Base-by-base conservation (phyloP, 768 basidiomycete genomes). In the Terana coerulea region DNA sequence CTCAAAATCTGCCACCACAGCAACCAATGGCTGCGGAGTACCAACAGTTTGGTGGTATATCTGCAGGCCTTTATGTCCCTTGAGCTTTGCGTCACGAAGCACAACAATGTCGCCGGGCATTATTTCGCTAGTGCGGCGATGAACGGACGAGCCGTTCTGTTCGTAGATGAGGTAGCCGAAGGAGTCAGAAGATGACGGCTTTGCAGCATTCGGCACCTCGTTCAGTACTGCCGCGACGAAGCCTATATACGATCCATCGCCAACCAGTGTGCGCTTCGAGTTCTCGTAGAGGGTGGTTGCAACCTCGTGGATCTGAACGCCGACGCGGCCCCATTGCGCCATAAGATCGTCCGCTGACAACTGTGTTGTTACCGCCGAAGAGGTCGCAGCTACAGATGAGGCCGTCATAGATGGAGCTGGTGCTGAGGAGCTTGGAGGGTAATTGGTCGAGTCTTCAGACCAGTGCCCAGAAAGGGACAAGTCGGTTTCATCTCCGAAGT, bases 21-120 rank as follows among this genome's bases (percentile, higher is more conserved):
- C 94, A 30, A 90, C 72, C 5, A 91, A 58, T 21, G 81, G 78
- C 56, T 83, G 80, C 15, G 68, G 70, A 3, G 73, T 75, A 3
- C 81, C 81, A 8, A 72, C 75, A 12, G 64, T 70, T 67, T 84
- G 83, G 50, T 77, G 75, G 65, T 97, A 95, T 45, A 75, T 72
- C 39, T 86, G 80, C 45, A 97, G 64, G 2, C 86, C 89, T 65
- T 92, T 95, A 62, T 80, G 75, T 2, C 83, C 83, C 60, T 94
- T 92, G 12, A 94, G 77, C 63, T 76, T 84, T 39, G 88, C 90
- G 51, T 92, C 89, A 45, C 75, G 71, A 52, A 95, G 67, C 54
- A 81, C 77, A 41, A 93, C 74, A 9, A 97, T 69, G 66, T 97
- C 94, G 2, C 94, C 94, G 0, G 92, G 88, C 78, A 87, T 73